Conservation (phyloP, 108 stramenopile genomes). For the Skeletonema potamos region DNA sequence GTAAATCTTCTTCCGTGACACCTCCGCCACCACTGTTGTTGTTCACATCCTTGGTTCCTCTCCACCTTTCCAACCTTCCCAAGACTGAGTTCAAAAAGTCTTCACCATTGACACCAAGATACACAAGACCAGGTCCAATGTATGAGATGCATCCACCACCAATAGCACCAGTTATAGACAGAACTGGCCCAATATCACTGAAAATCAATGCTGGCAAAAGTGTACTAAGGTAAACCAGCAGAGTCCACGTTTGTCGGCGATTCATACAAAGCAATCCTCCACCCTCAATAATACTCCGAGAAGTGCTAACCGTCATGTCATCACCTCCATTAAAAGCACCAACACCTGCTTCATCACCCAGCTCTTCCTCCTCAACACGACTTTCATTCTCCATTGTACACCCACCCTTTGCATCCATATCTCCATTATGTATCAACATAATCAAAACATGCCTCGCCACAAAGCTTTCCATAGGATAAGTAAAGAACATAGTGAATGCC, state of each 20-base stretch:
- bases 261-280: slow-evolving; percentile 47
- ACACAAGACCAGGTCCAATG: slow-evolving; percentile 75
- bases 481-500: slow-evolving; percentile 87
- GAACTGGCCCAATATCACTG: slow-evolving; percentile 76
- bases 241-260: slow-evolving; percentile 53
- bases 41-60: slow-evolving; percentile 6
- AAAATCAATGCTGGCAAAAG: slow-evolving; percentile 75
- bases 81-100: slow-evolving; percentile 45
- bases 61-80: slow-evolving; percentile 21
- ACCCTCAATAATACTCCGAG: slow-evolving; percentile 23
- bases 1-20: slow-evolving; percentile 50
- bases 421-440: slow-evolving; percentile 65
- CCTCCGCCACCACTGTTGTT: neutral
- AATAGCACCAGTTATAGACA: slow-evolving; percentile 76
- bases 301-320: neutral
- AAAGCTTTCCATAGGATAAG: slow-evolving; percentile 81
- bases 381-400: slow-evolving; percentile 19
- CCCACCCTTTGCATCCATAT: slow-evolving; percentile 61
- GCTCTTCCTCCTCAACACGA: slow-evolving; percentile 29
- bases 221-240: slow-evolving; percentile 61
- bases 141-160: slow-evolving; percentile 74
- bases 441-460: slow-evolving; percentile 80
- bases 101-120: slow-evolving; percentile 77
- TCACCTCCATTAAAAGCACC: neutral
- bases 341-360: slow-evolving; percentile 10